Percentiles rank a stretch among this genome's conserved stretches.
Evolutionary conservation across 768 basidiomycete genomes (phyloP).

Genomic region (Sarcomyxa edulis): DNA sequence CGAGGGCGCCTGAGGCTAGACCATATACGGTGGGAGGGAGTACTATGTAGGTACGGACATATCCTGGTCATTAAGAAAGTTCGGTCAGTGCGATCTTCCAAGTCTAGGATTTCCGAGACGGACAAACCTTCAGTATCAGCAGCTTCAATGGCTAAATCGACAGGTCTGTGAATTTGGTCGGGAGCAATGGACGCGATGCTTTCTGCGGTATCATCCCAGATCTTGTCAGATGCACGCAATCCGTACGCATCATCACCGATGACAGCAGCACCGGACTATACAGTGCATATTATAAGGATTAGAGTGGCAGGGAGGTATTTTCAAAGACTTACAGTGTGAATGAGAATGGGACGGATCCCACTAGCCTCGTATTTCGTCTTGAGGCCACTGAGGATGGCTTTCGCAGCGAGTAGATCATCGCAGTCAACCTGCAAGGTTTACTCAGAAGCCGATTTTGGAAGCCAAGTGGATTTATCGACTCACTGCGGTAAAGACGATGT

Average conservation of each 20-base stretch:
- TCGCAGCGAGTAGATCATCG: constrained; percentile 38
- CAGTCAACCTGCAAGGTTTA: constrained; percentile 6
- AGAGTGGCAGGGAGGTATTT: background rate
- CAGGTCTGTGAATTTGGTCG: constrained; percentile 41
- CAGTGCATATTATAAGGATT: background rate
- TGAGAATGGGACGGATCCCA: constrained; percentile 39
- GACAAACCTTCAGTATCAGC: constrained; percentile 44
- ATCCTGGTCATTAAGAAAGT: constrained; percentile 26
- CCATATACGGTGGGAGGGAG: constrained; percentile 52
- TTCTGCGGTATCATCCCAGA: constrained; percentile 48
- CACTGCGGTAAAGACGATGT: constrained; percentile 40
- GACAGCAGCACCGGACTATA: background rate
- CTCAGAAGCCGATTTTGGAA: too few species aligned
- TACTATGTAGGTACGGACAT: constrained; percentile 46
- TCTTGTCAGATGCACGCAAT: constrained; percentile 24
- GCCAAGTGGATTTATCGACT: too few species aligned
- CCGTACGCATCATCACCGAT: constrained; percentile 44
- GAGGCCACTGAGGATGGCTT: constrained; percentile 46
- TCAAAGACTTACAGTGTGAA: constrained; percentile 57
- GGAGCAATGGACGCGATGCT: constrained; percentile 38
- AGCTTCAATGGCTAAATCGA: constrained; percentile 42
- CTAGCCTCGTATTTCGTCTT: constrained; percentile 38
- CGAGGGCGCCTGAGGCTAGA: constrained; percentile 37
- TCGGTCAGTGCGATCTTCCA: constrained; percentile 31
- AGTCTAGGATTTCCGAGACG: background rate